phyloP scores from a whole-genome alignment of 768 basidiomycete species.

The Ramaria rubella region DNA sequence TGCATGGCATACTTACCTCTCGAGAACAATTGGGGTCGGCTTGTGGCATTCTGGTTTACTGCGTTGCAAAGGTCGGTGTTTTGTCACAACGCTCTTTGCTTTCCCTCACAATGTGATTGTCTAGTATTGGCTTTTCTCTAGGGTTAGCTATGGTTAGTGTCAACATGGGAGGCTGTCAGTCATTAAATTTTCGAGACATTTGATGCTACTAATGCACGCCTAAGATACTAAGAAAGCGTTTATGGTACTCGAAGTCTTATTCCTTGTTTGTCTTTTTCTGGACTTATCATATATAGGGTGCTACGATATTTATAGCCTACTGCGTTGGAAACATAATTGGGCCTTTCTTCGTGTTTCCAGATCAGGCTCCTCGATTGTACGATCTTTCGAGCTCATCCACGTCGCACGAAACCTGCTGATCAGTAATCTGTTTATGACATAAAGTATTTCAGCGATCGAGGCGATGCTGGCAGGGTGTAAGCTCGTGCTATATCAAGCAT shows the following conservation, averaged over 20 bases:
- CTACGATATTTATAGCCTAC: slow-evolving; percentile 7
- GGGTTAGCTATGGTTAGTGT: slow-evolving; percentile 16
- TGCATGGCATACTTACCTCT: slow-evolving; percentile 25
- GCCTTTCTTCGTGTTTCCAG: slow-evolving; percentile 4
- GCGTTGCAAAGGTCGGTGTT: slow-evolving; percentile 18
- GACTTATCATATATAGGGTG: not conserved
- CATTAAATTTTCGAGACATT: slow-evolving; percentile 10
- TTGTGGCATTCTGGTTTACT: slow-evolving; percentile 30
- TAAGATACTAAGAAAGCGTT: slow-evolving; percentile 9
- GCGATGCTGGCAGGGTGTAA: slow-evolving; percentile 16
- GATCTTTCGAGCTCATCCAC: too few relatives aligned
- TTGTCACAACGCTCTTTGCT: slow-evolving; percentile 13
- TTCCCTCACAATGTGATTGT: not conserved
- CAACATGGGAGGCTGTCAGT: slow-evolving; percentile 23
- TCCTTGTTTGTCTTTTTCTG: not conserved
- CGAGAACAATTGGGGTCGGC: slow-evolving; percentile 23
- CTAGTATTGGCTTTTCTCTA: slow-evolving; percentile 16
- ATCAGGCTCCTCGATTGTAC: slow-evolving; percentile 7
- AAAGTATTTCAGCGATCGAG: slow-evolving; percentile 23
- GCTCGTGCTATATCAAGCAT: slow-evolving; percentile 14
- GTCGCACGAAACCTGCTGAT: too few relatives aligned
- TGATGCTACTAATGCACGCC: not conserved
- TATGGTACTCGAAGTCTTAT: not conserved
- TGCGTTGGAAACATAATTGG: slow-evolving; percentile 8
- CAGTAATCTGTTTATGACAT: not conserved